Evolutionary conservation across 139 green algal genomes (phyloP), one percentile per base, ranked within the genome.

Genomic region (Desmodesmus armatus): DNA sequence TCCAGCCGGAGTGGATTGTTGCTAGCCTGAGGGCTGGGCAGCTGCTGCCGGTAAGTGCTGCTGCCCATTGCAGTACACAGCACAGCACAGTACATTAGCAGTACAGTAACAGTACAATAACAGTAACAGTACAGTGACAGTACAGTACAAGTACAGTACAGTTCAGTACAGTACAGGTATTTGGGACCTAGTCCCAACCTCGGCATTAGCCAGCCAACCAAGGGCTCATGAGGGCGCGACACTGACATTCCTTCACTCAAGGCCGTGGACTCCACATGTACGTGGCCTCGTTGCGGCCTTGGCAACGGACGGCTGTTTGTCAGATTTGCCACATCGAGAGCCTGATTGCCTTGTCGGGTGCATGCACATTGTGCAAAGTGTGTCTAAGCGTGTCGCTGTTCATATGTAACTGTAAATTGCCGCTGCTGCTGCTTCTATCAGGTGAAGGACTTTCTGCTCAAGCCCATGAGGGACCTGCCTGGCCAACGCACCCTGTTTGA

Each of bases 1-100:
- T 98, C 27, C 79, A 90, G 33, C 95, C 95, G 4, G 93, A 96
- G 21, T 98, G 95, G 95, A 81, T 98, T 23, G 83, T 94, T 3
- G 94, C 95, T 13, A 93, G 87, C 17, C 83, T 98, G 4, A 43
- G 73, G 2, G 92, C 91, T 0, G 91, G 92, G 2, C 69, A 62
- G 19, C 60, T 96, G 37, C 89, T 97, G 62, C 93, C 93, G 23
- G 92, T 95, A 29, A 87, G 89, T 74, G 21, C 44, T 31, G 31
- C 53, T 53, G 29, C 65, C 41, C 37, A 43, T 87, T 63, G 53
- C 53, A n/a, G 27, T 63, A 27, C 53, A n/a, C 53, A n/a, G n/a
- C n/a, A n/a, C n/a, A n/a, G n/a, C n/a, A n/a, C n/a, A n/a, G n/a
- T n/a, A n/a, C n/a, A n/a, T n/a, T n/a, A n/a, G n/a, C 47, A 55